phyloP scores from a whole-genome alignment of 495 filamentous ascomycete genomes.

The Pyronema domesticum region DNA sequence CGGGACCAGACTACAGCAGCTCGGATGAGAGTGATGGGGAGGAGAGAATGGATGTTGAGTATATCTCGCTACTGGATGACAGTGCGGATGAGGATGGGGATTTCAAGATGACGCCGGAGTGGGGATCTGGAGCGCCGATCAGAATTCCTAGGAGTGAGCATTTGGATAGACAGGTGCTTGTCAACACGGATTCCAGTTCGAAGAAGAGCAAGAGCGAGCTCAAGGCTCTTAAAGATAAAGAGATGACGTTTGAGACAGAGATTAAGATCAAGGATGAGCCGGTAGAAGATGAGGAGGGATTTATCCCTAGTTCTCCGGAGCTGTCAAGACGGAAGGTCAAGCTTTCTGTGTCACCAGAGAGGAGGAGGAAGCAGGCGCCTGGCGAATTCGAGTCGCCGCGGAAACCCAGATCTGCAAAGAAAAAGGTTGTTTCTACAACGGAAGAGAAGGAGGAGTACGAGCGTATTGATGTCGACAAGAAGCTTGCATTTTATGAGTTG shows the following conservation, averaged over 20 bases:
- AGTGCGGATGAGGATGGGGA: slow-evolving; percentile 7
- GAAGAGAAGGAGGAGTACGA: slow-evolving; percentile 20
- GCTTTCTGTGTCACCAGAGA: background rate
- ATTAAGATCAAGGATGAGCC: slow-evolving; percentile 21
- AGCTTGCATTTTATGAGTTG: slow-evolving; percentile 18
- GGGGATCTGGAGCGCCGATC: slow-evolving; percentile 20
- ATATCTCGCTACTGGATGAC: slow-evolving; percentile 15
- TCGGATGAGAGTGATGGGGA: slow-evolving; percentile 19
- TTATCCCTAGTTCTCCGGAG: slow-evolving; percentile 1
- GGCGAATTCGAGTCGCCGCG: background rate
- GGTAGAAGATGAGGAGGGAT: slow-evolving; percentile 4
- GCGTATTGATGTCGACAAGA: slow-evolving; percentile 15
- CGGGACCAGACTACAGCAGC: background rate
- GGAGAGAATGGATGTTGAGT: slow-evolving; percentile 16
- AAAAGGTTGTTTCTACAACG: slow-evolving; percentile 1
- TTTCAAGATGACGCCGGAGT: background rate
- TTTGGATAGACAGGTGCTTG: slow-evolving; percentile 11
- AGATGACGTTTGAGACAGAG: slow-evolving; percentile 15
- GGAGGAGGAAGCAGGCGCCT: background rate
- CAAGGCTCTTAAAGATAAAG: slow-evolving; percentile 11
- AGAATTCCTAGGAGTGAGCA: slow-evolving; percentile 16
- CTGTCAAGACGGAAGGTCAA: slow-evolving; percentile 1
- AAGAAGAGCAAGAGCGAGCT: slow-evolving; percentile 15
- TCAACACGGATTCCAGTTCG: slow-evolving; percentile 15
- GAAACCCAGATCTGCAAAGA: slow-evolving; percentile 4